phyloP scores from a whole-genome alignment of 176 grass and related monocot species.

The Triticum urartu region DNA sequence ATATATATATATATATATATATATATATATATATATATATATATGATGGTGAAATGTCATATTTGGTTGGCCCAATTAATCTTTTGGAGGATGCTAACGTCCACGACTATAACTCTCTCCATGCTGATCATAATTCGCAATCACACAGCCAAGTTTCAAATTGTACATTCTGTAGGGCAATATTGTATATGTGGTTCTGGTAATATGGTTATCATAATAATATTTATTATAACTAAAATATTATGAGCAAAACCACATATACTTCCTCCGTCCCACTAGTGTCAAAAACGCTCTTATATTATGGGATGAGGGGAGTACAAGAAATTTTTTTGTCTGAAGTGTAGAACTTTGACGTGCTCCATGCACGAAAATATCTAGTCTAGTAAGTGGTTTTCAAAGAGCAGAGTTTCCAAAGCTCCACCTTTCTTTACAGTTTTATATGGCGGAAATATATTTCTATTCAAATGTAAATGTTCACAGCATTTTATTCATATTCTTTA shows the following conservation, averaged over 20 bases:
- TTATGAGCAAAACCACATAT: background rate
- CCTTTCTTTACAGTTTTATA: background rate
- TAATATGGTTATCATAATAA: background rate
- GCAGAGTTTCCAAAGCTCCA: background rate
- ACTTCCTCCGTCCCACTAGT: too few relatives aligned
- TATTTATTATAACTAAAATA: background rate
- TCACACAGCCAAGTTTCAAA: background rate
- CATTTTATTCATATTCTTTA: too few relatives aligned
- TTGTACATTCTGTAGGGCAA: background rate
- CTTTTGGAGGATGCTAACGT: slow-evolving; percentile 32
- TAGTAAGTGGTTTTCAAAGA: background rate
- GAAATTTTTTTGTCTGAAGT: background rate
- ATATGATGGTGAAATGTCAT: slow-evolving; percentile 13
- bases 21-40: too few relatives aligned
- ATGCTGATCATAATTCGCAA: background rate
- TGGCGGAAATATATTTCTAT: background rate
- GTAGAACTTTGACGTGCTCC: too few relatives aligned
- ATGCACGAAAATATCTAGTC: background rate
- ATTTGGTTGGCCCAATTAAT: slow-evolving; percentile 12
- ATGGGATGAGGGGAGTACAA: too few relatives aligned
- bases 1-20: too few relatives aligned
- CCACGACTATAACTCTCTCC: background rate
- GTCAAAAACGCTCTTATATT: too few relatives aligned
- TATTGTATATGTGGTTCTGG: background rate
- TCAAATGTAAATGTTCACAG: background rate